Evolutionary conservation across 148 eudicot genomes (phyloP), one percentile per base, ranked within the genome.

Genomic region (Vaccinium myrtillus): DNA sequence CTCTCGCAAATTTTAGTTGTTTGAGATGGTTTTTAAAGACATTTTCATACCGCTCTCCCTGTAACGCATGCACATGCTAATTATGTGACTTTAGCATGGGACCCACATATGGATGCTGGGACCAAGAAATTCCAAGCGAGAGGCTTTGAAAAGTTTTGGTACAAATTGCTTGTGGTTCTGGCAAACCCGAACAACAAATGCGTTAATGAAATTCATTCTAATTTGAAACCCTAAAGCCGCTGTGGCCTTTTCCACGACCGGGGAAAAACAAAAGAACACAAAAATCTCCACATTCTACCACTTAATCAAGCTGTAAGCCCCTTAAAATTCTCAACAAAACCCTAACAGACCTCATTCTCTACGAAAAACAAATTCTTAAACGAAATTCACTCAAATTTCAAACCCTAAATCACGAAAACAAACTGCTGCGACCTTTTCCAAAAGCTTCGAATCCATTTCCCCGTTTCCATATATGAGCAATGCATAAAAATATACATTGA

Each of bases 351-450:
- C 12, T 15, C 49, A 15, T 73, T 73, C 53, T 21, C 30, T 32
- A 12, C 39, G 6, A 58, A 80, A 4, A 79, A 13, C 21, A 13
- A 53, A 30, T 16, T 0, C 81, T 27, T 78, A 18, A 18, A 49
- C 0, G 1, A 78, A 78, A 78, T 43, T n/a, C 36, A n/a, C 8
- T 46, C 83, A 48, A 15, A 81, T 65, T 67, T 63, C 83, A 81
- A 63, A 81, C 73, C 83, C 75, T 63, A 39, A 59, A 43, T n/a
- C 53, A 18, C 27, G 73, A 21, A 80, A 50, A 49, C 46, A 27
- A 61, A 14, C 59, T 23, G 77, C 18, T 49, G 77, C 1, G 70
- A 43, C 21, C 56, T 21, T 30, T 46, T 23, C 25, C 46, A 9
- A 39, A 14, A 4, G 12, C 56, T 36, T 50, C 16, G 36, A 81